Evolutionary conservation across 306 rosid species (phyloP).

Genomic region (Inga leiocalycina): DNA sequence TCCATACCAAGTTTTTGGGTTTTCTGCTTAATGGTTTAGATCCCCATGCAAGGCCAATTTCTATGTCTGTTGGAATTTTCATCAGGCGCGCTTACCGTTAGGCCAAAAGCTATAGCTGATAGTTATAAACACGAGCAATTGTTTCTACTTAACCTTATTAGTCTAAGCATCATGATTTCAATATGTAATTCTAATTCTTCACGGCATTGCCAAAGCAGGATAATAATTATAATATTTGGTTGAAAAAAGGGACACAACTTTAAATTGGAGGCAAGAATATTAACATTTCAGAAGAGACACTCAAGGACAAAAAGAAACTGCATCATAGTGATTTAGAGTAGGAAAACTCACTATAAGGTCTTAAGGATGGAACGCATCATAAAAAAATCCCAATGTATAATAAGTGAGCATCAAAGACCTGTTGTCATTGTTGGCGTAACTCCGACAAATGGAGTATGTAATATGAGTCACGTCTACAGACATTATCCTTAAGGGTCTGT

Average conservation of each 20-base stretch:
- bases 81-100: background rate
- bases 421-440: too few relatives aligned
- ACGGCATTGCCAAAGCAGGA: background rate
- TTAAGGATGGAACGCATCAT: too few relatives aligned
- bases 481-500: too few relatives aligned
- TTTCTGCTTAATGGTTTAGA: background rate
- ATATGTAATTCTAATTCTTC: background rate
- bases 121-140: background rate
- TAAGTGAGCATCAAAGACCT: too few relatives aligned
- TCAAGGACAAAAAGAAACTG: conserved; percentile 5
- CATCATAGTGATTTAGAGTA: background rate
- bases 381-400: too few relatives aligned
- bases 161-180: background rate
- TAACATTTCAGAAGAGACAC: conserved; percentile 28
- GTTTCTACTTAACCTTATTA: background rate
- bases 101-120: background rate
- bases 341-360: too few relatives aligned
- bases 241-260: conserved; percentile 16
- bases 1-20: background rate
- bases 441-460: too few relatives aligned
- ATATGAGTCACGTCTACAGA: too few relatives aligned
- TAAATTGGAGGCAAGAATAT: conserved; percentile 24
- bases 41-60: conserved; percentile 25
- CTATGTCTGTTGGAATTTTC: background rate
- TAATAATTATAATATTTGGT: too few relatives aligned